Conservation (phyloP, 257 asterid genomes). For the Lavandula angustifolia region DNA sequence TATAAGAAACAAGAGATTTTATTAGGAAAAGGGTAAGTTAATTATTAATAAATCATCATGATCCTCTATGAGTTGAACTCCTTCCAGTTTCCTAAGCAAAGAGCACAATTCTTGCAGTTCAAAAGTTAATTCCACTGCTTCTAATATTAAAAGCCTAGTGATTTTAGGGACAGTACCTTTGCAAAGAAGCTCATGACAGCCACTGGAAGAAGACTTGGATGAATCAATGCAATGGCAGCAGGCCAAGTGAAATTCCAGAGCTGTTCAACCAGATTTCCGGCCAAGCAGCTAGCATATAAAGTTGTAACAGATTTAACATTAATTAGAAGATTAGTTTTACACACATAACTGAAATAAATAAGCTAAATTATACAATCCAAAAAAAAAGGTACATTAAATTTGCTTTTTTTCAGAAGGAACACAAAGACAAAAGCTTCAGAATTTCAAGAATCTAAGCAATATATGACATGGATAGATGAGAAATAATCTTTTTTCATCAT, state of each 20-base stretch:
- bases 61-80: slow-evolving; percentile 6
- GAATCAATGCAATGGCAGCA: slow-evolving; percentile 86
- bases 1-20: background rate
- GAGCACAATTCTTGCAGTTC: background rate
- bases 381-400: too few species aligned
- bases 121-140: slow-evolving; percentile 29
- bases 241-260: slow-evolving; percentile 98
- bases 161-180: slow-evolving; percentile 54
- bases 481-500: slow-evolving; percentile 8
- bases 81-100: slow-evolving; percentile 1
- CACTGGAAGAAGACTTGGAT: slow-evolving; percentile 94
- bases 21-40: background rate
- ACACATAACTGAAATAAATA: slow-evolving; percentile 13
- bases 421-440: background rate
- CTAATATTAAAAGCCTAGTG: slow-evolving; percentile 22
- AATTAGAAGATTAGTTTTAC: slow-evolving; percentile 29
- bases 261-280: slow-evolving; percentile 95
- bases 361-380: background rate
- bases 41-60: background rate
- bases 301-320: slow-evolving; percentile 41
- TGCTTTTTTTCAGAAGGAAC: slow-evolving; percentile 4
- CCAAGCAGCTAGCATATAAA: slow-evolving; percentile 88
- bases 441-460: slow-evolving; percentile 3
- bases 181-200: slow-evolving; percentile 80
- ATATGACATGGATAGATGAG: slow-evolving; percentile 20